A percentile compares a stretch with the other conserved stretches of the same genome.
These are phyloP conservation scores for Neophaeococcomyces aloes DNA, from an alignment of 2,329 filamentous ascomycete species.

Conservation along the genomic window DNA sequence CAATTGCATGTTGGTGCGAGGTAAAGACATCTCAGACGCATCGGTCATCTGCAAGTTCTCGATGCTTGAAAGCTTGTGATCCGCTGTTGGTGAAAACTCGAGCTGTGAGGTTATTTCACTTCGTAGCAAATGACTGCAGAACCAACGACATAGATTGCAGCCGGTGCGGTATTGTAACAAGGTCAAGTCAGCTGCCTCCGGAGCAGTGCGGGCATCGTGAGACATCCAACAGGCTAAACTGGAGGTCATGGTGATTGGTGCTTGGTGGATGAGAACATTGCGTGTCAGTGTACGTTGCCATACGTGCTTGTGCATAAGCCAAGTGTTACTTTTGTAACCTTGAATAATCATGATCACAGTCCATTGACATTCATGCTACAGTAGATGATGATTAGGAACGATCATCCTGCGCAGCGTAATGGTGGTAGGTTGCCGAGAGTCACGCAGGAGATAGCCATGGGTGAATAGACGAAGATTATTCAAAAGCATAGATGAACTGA, in stretches of 20 bases:
- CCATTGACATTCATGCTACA: constrained; percentile 1
- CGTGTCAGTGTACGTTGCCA: constrained; percentile 5
- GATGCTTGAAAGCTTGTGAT: no score
- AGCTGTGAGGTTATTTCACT: no score
- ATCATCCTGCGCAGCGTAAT: not conserved
- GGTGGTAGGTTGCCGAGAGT: not conserved
- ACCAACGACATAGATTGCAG: no score
- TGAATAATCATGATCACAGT: no score
- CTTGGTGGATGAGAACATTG: not conserved
- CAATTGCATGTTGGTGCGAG: not conserved
- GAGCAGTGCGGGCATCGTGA: not conserved
- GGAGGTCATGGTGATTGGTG: not conserved
- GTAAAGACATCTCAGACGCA: not conserved
- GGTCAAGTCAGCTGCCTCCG: not conserved
- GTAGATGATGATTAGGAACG: not conserved
- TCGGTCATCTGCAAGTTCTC: not conserved
- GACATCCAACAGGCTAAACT: not conserved
- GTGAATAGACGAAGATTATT: not conserved
- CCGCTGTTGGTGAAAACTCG: no score
- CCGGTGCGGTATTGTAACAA: no score
- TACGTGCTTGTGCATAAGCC: constrained; percentile 2
- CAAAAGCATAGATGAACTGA: not conserved
- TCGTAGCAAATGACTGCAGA: no score
- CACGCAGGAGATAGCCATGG: not conserved
- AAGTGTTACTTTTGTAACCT: no score